Evolutionary conservation across 441 rosid species (phyloP).

Genomic region (Populus hybrid): DNA sequence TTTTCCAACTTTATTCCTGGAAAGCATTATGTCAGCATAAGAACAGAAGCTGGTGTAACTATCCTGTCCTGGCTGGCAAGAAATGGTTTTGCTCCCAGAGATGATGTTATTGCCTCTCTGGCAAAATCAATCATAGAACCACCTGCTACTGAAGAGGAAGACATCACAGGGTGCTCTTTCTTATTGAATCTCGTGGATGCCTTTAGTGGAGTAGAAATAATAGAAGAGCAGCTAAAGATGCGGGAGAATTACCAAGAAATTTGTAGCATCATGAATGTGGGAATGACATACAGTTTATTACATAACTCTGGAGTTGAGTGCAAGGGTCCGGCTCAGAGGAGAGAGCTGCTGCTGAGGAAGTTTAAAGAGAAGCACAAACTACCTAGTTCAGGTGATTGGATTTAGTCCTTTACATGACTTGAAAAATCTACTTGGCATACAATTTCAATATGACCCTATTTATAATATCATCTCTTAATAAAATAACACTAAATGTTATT

Average conservation of each 20-base stretch:
- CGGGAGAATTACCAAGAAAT: slow-evolving; percentile 82
- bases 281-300: slow-evolving; percentile 82
- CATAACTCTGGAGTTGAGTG: slow-evolving; percentile 87
- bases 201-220: slow-evolving; percentile 83
- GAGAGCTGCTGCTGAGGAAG: slow-evolving; percentile 66
- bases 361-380: slow-evolving; percentile 70
- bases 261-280: slow-evolving; percentile 88
- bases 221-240: slow-evolving; percentile 85
- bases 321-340: slow-evolving; percentile 67
- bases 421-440: background rate
- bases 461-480: background rate
- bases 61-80: slow-evolving; percentile 88
- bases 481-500: background rate
- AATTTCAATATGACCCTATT: slow-evolving; percentile 9
- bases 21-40: slow-evolving; percentile 62
- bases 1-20: slow-evolving; percentile 51
- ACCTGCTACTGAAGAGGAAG: slow-evolving; percentile 86
- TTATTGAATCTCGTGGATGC: slow-evolving; percentile 91
- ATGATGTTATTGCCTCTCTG: slow-evolving; percentile 67
- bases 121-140: slow-evolving; percentile 84
- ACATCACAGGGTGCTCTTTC: slow-evolving; percentile 76
- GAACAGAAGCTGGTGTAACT: slow-evolving; percentile 60
- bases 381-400: slow-evolving; percentile 69
- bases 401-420: slow-evolving; percentile 20
- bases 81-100: slow-evolving; percentile 91